These are phyloP conservation scores for Phanerochaete carnosa DNA, from an alignment of 768 basidiomycete genomes.

Conservation along the genomic window DNA sequence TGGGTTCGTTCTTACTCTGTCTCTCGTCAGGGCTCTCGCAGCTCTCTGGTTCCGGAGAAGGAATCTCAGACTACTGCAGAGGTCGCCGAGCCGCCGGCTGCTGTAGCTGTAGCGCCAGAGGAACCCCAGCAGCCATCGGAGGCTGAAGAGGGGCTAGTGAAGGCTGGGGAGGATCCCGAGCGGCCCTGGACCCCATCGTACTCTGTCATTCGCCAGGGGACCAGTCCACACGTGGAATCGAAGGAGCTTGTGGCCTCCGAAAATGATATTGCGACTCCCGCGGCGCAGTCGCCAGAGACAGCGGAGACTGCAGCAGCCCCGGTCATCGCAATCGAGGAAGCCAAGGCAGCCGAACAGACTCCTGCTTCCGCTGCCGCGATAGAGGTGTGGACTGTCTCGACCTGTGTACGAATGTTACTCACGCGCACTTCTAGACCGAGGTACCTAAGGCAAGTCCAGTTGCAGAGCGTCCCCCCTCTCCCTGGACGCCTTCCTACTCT, in stretches of 20 bases:
- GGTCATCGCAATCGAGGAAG: constrained; percentile 5
- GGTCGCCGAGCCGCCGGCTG: neutral
- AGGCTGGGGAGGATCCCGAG: neutral
- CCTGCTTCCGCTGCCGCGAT: neutral
- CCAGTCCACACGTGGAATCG: constrained; percentile 3
- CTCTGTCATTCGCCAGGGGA: constrained; percentile 22
- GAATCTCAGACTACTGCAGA: constrained; percentile 16
- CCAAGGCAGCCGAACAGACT: neutral
- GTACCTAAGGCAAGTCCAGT: neutral
- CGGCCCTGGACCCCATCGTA: constrained; percentile 26
- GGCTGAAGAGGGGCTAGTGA: constrained; percentile 1
- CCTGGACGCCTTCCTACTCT: constrained; percentile 25
- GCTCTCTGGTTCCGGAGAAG: neutral
- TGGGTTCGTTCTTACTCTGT: constrained; percentile 17
- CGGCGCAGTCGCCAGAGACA: neutral
- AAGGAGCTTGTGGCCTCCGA: neutral
- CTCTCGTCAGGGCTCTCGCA: constrained; percentile 11
- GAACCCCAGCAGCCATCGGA: neutral
- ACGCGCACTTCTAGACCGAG: neutral
- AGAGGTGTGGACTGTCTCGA: neutral
- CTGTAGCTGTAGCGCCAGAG: neutral
- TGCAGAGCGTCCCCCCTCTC: neutral
- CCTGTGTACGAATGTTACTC: neutral
- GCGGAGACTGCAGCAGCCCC: neutral
- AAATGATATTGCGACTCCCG: neutral